Conservation (phyloP, 441 rosid genomes). For the Kokia cookei region DNA sequence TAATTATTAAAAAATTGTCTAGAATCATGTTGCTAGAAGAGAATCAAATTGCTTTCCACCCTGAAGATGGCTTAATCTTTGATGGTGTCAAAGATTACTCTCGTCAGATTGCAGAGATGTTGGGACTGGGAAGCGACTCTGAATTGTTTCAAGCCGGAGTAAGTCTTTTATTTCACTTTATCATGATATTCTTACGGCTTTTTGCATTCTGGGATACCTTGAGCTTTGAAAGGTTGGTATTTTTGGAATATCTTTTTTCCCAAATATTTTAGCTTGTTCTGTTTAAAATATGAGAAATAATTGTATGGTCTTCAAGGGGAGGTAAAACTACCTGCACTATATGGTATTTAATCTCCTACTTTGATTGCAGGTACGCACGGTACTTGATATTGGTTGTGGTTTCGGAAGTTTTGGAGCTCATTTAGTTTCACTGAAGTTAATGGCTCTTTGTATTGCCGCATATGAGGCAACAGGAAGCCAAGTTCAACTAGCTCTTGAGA, state of each 20-base stretch:
- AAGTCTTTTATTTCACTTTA: conserved; percentile 29
- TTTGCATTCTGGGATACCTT: neutral
- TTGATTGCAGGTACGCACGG: conserved; percentile 54
- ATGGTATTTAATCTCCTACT: neutral
- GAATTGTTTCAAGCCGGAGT: conserved; percentile 95
- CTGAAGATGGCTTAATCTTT: conserved; percentile 77
- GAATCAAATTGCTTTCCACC: conserved; percentile 96
- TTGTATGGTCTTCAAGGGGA: neutral
- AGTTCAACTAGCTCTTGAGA: conserved; percentile 93
- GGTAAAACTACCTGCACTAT: neutral
- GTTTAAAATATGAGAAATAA: neutral
- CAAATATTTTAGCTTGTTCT: neutral
- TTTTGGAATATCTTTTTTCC: neutral
- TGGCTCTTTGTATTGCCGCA: conserved; percentile 84
- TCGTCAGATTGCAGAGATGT: conserved; percentile 92
- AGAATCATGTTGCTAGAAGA: conserved; percentile 97
- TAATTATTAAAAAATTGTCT: neutral
- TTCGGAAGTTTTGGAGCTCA: conserved; percentile 99
- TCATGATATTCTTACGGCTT: neutral
- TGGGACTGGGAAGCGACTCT: conserved; percentile 84
- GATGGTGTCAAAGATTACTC: conserved; percentile 95
- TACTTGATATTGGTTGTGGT: conserved; percentile 94
- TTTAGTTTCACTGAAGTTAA: conserved; percentile 68
- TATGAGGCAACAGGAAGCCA: conserved; percentile 96
- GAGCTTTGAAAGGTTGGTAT: neutral